A percentile compares a stretch with the other conserved stretches of the same genome.
Evolutionary conservation across 306 rosid genomes (phyloP).

Genomic region (Trichosanthes cucumerina): DNA sequence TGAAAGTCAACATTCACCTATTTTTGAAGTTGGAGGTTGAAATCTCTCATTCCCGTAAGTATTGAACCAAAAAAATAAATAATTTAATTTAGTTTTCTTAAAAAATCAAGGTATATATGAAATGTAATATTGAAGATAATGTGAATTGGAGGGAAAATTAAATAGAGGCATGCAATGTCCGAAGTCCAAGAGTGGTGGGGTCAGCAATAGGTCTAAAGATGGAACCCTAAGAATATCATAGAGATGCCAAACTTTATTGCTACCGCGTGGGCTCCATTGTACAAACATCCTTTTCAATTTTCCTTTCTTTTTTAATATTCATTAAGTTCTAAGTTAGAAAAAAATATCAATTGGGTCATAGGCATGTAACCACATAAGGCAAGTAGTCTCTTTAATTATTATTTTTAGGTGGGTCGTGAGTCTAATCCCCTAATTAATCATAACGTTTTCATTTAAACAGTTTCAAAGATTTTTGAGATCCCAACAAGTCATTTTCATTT

Average conservation of each 20-base stretch:
- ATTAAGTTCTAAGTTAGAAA: not conserved
- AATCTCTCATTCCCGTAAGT: too few relatives aligned
- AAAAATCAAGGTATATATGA: too few relatives aligned
- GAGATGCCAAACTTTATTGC: constrained; percentile 1
- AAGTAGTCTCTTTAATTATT: not conserved
- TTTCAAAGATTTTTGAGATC: not conserved
- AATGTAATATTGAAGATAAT: too few relatives aligned
- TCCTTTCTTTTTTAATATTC: not conserved
- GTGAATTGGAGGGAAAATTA: not conserved
- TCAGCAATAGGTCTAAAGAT: not conserved
- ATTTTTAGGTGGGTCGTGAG: not conserved
- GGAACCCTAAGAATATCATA: not conserved
- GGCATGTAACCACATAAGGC: not conserved
- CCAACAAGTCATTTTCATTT: not conserved
- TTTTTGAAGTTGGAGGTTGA: too few relatives aligned
- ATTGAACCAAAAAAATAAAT: too few relatives aligned
- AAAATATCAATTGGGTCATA: not conserved
- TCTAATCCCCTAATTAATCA: not conserved
- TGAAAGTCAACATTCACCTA: too few relatives aligned
- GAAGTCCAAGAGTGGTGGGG: not conserved
- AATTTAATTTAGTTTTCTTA: too few relatives aligned
- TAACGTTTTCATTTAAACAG: not conserved
- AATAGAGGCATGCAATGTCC: not conserved
- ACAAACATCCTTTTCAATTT: not conserved
- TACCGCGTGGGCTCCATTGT: constrained; percentile 6